A percentile compares a stretch with the other conserved stretches of the same genome.
These are phyloP conservation scores for Diaporthe batatas DNA, from an alignment of 2,329 filamentous ascomycete genomes.

Conservation along the genomic window DNA sequence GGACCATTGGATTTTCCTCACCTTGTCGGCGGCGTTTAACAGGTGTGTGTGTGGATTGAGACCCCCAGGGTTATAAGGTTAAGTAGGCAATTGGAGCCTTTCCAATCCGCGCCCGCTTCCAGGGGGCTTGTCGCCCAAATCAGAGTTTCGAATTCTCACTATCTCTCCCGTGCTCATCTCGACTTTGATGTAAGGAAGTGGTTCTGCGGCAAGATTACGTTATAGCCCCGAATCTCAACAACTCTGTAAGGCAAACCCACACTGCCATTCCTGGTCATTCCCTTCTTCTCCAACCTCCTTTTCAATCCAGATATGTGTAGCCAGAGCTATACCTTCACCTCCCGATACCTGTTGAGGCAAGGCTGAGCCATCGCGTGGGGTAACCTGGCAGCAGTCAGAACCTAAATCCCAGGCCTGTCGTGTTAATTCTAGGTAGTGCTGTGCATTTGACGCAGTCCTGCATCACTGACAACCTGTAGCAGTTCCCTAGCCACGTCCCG, in stretches of 20 bases:
- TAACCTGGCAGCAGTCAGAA: constrained; percentile 28
- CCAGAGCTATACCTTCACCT: constrained; percentile 23
- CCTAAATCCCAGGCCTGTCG: constrained; percentile 18
- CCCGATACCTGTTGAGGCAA: constrained; percentile 27
- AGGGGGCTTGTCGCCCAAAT: neutral
- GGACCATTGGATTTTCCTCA: constrained; percentile 6
- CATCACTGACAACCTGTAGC: constrained; percentile 23
- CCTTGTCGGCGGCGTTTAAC: neutral
- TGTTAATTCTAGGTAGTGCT: constrained; percentile 8
- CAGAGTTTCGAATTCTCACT: constrained; percentile 10
- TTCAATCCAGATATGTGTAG: neutral
- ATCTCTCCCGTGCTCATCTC: constrained; percentile 16
- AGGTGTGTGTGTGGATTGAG: neutral
- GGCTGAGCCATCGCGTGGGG: constrained; percentile 15
- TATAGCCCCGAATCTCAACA: constrained; percentile 14
- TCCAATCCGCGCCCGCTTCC: neutral
- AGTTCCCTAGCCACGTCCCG: constrained; percentile 4
- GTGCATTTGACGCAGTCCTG: neutral
- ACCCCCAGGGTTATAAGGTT: neutral
- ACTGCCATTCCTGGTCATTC: constrained; percentile 20
- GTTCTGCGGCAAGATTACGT: constrained; percentile 27
- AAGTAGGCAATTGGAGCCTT: constrained; percentile 10
- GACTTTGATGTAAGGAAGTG: constrained; percentile 21
- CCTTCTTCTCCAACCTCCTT: neutral
- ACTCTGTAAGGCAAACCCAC: neutral